These are phyloP conservation scores for Dissophora ornata DNA, from an alignment of 192 early-diverging fungal genomes.

Conservation along the genomic window DNA sequence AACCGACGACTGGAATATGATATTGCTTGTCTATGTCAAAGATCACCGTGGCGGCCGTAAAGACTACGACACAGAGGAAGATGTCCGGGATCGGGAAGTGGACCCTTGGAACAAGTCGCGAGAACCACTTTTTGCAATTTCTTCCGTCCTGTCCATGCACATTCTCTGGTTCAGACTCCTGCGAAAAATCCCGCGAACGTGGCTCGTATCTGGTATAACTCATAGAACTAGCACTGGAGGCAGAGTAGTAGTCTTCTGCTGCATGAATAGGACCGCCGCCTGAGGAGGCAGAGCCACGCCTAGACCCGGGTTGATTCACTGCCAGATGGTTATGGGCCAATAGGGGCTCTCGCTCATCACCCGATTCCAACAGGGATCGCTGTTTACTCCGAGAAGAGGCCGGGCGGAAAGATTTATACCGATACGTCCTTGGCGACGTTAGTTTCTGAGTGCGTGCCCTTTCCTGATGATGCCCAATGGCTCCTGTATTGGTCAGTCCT, in stretches of 20 bases:
- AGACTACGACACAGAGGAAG: slow-evolving; percentile 47
- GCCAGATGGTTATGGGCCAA: neutral
- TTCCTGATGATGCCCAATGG: slow-evolving; percentile 29
- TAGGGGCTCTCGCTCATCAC: slow-evolving; percentile 20
- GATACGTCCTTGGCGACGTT: neutral
- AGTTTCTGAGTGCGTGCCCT: neutral
- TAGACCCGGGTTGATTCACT: neutral
- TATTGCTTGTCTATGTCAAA: slow-evolving; percentile 40
- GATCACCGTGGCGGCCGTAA: slow-evolving; percentile 35
- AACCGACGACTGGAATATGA: slow-evolving; percentile 41
- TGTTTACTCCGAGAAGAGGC: neutral
- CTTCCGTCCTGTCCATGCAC: neutral
- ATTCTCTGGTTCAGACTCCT: neutral
- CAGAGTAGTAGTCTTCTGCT: slow-evolving; percentile 1
- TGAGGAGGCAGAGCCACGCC: neutral
- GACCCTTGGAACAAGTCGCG: slow-evolving; percentile 17
- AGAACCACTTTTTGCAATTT: neutral
- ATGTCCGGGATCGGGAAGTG: slow-evolving; percentile 54
- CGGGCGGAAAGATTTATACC: slow-evolving; percentile 29
- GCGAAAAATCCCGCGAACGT: neutral
- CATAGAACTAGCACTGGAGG: neutral
- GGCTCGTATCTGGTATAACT: neutral
- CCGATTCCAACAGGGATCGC: neutral
- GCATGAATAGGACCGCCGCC: too few species aligned
- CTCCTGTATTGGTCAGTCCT: slow-evolving; percentile 49